phyloP scores from a whole-genome alignment of 257 asterid species.

The Echium plantagineum region DNA sequence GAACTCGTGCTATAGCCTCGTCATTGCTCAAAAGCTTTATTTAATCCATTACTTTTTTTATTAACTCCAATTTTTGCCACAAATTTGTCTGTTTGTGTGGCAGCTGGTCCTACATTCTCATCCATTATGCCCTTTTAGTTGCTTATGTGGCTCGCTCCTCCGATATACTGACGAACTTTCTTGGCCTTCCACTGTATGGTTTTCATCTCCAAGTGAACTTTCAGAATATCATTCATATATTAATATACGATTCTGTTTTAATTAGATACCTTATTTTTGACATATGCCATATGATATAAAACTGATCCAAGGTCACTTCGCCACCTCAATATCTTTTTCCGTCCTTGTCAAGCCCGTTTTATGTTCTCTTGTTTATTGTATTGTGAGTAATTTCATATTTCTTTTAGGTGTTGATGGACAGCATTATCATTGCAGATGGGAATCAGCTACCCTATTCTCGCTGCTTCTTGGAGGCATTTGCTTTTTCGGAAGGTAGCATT shows the following conservation, averaged over 20 bases:
- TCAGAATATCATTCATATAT: background rate
- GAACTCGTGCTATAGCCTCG: background rate
- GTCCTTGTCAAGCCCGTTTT: background rate
- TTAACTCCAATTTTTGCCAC: background rate
- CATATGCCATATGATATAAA: background rate
- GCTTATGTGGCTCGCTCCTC: conserved; percentile 96
- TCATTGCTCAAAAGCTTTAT: background rate
- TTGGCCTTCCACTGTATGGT: conserved; percentile 65
- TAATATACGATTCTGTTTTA: background rate
- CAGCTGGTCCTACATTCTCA: conserved; percentile 95
- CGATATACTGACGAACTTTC: conserved; percentile 70
- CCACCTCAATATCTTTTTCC: background rate
- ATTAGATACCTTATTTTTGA: background rate
- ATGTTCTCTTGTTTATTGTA: conserved; percentile 13
- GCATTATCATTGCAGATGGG: conserved; percentile 97
- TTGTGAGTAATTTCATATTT: conserved; percentile 30
- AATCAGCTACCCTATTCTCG: conserved; percentile 69
- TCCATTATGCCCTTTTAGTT: conserved; percentile 89
- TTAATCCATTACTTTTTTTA: too few relatives aligned
- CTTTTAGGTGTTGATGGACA: conserved; percentile 67
- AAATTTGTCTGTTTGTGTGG: conserved; percentile 16
- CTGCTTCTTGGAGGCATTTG: conserved; percentile 77
- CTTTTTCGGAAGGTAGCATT: conserved; percentile 65
- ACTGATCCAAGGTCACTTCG: background rate
- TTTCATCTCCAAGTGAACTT: background rate